phyloP scores from a whole-genome alignment of 116 monocot species.

The Dioscorea cayenensis region DNA sequence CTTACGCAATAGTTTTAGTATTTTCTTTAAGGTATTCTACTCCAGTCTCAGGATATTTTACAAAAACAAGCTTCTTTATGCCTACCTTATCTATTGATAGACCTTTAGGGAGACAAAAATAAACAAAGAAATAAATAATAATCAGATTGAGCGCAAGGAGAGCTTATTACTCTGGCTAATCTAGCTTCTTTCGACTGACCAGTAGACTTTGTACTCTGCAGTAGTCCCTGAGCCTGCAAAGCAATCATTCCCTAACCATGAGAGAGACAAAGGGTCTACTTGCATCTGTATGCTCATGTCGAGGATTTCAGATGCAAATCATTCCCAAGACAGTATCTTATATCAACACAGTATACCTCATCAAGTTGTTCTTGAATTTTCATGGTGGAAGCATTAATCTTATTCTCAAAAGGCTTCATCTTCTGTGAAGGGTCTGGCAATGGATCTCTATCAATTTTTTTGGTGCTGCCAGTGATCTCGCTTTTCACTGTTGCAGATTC shows the following conservation, averaged over 20 bases:
- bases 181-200: constrained; percentile 97
- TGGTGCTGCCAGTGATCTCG: constrained; percentile 5
- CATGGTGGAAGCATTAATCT: constrained; percentile 22
- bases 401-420: constrained; percentile 31
- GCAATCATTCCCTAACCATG: constrained; percentile 7
- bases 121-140: too few relatives aligned
- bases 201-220: constrained; percentile 66
- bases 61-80: too few relatives aligned
- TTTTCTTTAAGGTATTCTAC: too few relatives aligned
- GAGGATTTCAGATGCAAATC: neutral
- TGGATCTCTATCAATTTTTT: constrained; percentile 23
- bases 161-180: constrained; percentile 64
- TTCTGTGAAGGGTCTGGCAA: constrained; percentile 24
- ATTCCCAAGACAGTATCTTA: neutral
- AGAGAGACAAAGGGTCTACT: neutral
- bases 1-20: too few relatives aligned
- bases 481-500: constrained; percentile 31
- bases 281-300: neutral
- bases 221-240: constrained; percentile 83
- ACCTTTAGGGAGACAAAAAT: too few relatives aligned
- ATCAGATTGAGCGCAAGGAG: too few relatives aligned
- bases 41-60: too few relatives aligned
- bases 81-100: too few relatives aligned
- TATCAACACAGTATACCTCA: constrained; percentile 40
- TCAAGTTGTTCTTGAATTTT: constrained; percentile 88